Base-by-base conservation (phyloP, 352 stramenopile species). In the Pythium scleroteichum region DNA sequence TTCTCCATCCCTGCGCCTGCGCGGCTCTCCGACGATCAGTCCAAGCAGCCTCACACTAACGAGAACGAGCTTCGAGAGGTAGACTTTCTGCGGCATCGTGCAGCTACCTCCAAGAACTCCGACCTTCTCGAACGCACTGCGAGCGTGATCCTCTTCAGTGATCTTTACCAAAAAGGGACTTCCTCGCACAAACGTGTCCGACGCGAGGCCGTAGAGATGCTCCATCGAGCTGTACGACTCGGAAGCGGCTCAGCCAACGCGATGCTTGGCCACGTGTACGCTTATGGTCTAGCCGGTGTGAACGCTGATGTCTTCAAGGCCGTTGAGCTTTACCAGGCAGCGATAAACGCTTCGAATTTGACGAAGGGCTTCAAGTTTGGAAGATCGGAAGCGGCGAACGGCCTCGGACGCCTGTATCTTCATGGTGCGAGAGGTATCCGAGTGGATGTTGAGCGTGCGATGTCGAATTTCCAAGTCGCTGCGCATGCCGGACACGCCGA, bases 381-480 rank as follows among this genome's bases (percentile, higher is more conserved):
- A 26, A 17, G 38, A 17, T 35, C 66, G 32, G 79, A 91, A 56
- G 82, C 79, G 8, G 75, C 85, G 1, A 90, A 88, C 54, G 85
- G 82, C 3, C 70, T 96, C 2, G 87, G 85, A 0, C 54, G 83
- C 5, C 41, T 95, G 52, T 86, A 88, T 50, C 72, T 87, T 1
- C 49, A 79, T 19, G 79, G 77, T 3, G 24, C 77, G 2, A 75
- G 58, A 8, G 76, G 56, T 19, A 20, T 63, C 0, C 6, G 23
- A 0, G 59, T 78, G 13, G 69, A 92, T 52, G 53, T 61, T 4
- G 73, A 88, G 55, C 58, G 50, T 20, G 82, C 85, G 3, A 78
- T 82, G 23, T 48, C 72, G 20, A 68, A 82, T 20, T 90, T 92
- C 44, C 58, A 82, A n/a, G 6, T 78, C 14, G 80, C 80, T 8